These are phyloP conservation scores for Serendipita indica DNA, from an alignment of 768 basidiomycete genomes.

Conservation along the genomic window DNA sequence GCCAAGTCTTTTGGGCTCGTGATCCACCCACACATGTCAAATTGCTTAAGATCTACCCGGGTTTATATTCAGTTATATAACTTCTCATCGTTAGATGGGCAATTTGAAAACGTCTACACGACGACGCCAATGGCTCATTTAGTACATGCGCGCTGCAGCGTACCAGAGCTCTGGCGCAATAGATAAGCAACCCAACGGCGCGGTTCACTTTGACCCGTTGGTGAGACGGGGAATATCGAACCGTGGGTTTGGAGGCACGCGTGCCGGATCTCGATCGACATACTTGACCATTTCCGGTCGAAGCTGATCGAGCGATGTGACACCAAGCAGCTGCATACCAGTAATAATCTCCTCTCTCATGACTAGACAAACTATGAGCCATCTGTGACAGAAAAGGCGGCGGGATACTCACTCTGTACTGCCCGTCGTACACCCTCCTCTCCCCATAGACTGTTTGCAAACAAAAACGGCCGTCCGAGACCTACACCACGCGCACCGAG, in stretches of 20 bases:
- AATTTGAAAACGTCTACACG: too few relatives aligned
- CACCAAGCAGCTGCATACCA: constrained; percentile 29
- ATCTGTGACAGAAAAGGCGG: background rate
- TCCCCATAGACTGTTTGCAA: constrained; percentile 33
- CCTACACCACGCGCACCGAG: constrained; percentile 80
- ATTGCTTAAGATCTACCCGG: too few relatives aligned
- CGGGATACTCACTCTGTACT: constrained; percentile 16
- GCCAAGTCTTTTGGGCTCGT: too few relatives aligned
- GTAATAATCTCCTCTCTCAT: constrained; percentile 28
- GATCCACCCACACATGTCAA: too few relatives aligned
- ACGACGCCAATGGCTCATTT: too few relatives aligned
- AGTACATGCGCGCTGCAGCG: too few relatives aligned
- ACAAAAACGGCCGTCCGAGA: constrained; percentile 72
- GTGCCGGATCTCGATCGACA: constrained; percentile 8
- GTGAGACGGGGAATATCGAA: background rate
- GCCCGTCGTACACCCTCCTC: constrained; percentile 19
- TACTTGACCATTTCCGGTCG: constrained; percentile 26
- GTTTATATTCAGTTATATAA: too few relatives aligned
- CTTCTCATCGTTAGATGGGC: too few relatives aligned
- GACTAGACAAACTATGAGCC: constrained; percentile 18
- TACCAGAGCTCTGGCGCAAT: too few relatives aligned
- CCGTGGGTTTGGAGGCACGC: background rate
- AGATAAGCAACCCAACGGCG: too few relatives aligned
- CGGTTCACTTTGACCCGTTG: too few relatives aligned
- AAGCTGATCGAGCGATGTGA: constrained; percentile 26